Evolutionary conservation across 148 eudicot genomes (phyloP), one percentile per base, ranked within the genome.

Genomic region (Vaccinium myrtillus): DNA sequence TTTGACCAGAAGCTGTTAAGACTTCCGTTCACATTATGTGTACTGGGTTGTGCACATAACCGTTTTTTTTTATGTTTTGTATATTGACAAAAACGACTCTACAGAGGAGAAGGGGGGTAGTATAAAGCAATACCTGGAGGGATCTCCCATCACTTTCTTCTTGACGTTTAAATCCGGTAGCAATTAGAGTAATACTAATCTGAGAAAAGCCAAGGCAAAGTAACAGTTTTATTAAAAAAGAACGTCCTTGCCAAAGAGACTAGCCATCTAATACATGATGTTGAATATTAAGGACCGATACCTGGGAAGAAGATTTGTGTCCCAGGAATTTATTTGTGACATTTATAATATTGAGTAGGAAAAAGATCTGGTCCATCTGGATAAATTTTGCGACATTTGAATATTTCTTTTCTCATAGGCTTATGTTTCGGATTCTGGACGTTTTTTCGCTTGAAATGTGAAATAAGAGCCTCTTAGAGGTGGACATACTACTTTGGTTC

Each of bases 101-200:
- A 13, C 18, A 0, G 18, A 27, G 39, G 39, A 27, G 73, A 27
- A 12, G 39, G 19, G 14, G 8, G 19, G 74, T 1, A 1, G 5
- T n/a, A 9, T 23, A 19, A 39, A 53, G 15, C 59, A 11, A 19
- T 80, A 80, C 82, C 82, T 80, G 70, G 51, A 80, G 71, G 71
- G 71, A 50, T 36, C 75, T 81, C 16, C 81, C 81, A 50, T 85
- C 84, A 48, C 63, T 81, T 85, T 85, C 84, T 75, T 85, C 87
- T 81, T 85, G 87, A 36, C 87, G 84, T 75, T 85, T 85, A 80
- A 85, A 85, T 63, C 87, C 87, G 18, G 87, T 85, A 27, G 87
- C 87, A 49, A 85, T 85, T 75, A 85, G 87, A 51, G 87, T 85
- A 9, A 85, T 85, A 55, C 87, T 85, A 25, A 85, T 80, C 87